Evolutionary conservation across 805 yeast genomes (phyloP).

Genomic region (Metschnikowia kofuensis): DNA sequence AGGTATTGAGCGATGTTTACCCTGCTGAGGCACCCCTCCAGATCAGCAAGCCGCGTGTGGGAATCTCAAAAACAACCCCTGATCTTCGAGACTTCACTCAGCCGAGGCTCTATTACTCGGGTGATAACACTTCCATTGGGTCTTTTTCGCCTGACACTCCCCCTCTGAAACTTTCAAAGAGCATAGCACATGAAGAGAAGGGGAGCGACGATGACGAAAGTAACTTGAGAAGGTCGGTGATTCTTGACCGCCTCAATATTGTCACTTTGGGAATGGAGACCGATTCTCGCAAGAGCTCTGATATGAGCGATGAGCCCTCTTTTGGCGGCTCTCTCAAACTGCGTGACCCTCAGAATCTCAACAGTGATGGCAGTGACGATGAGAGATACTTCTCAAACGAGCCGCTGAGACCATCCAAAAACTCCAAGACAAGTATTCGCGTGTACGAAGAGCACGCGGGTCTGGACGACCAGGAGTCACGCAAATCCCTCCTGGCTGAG

Average conservation of each 20-base stretch:
- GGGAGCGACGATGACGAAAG: slow-evolving; percentile 7
- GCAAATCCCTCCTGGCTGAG: slow-evolving; percentile 10
- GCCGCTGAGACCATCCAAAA: not conserved
- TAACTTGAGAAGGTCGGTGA: slow-evolving; percentile 32
- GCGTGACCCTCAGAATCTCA: not conserved
- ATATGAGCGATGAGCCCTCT: slow-evolving; percentile 4
- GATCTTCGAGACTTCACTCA: slow-evolving; percentile 1
- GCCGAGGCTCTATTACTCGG: slow-evolving; percentile 1
- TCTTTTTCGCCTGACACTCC: slow-evolving; percentile 40
- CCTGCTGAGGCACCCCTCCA: slow-evolving; percentile 35
- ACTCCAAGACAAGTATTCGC: not conserved
- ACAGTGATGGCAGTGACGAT: slow-evolving; percentile 25
- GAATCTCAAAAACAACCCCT: not conserved
- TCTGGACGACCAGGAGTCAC: slow-evolving; percentile 5
- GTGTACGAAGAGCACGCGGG: not conserved
- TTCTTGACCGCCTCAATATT: slow-evolving; percentile 36
- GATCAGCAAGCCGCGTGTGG: slow-evolving; percentile 23
- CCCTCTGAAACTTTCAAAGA: slow-evolving; percentile 10
- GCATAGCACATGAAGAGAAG: not conserved
- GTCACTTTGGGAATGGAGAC: slow-evolving; percentile 33
- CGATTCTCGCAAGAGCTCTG: not conserved
- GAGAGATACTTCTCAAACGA: slow-evolving; percentile 9
- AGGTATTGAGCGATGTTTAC: slow-evolving; percentile 40
- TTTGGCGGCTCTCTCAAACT: slow-evolving; percentile 8
- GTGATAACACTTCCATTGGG: slow-evolving; percentile 32